Evolutionary conservation across 768 basidiomycete genomes (phyloP).

Genomic region (Macrocybe gigantea): DNA sequence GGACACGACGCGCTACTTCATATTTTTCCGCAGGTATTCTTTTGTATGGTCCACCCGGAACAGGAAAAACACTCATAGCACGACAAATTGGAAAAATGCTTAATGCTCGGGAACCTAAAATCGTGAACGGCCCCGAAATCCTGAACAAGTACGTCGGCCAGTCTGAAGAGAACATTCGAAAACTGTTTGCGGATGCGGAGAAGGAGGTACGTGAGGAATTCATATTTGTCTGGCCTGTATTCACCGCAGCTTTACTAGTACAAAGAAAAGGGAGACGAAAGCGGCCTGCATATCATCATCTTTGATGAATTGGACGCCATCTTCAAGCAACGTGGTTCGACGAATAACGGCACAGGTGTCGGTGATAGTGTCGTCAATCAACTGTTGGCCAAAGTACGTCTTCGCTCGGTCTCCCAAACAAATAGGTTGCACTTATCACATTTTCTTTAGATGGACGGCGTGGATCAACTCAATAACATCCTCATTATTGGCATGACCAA

Average conservation of each 20-base stretch:
- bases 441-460: conserved; percentile 86
- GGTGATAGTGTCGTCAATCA: conserved; percentile 99
- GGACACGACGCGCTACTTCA: neutral
- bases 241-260: conserved; percentile 43
- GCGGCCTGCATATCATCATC: conserved; percentile 97
- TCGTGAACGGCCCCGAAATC: conserved; percentile 98
- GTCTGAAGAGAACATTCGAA: conserved; percentile 96
- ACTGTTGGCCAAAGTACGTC: conserved; percentile 83
- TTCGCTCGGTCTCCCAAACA: neutral
- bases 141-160: conserved; percentile 96
- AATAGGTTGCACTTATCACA: neutral
- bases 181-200: conserved; percentile 97
- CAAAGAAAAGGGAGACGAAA: conserved; percentile 96
- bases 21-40: conserved; percentile 62
- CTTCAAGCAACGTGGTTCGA: conserved; percentile 97
- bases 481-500: conserved; percentile 99
- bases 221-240: neutral
- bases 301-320: conserved; percentile 99
- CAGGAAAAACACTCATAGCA: conserved; percentile 97
- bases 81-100: conserved; percentile 99
- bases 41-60: conserved; percentile 94
- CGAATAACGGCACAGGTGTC: conserved; percentile 87
- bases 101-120: conserved; percentile 95
- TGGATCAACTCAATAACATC: conserved; percentile 97
- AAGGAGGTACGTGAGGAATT: conserved; percentile 61